Conservation (phyloP, 805 yeast genomes). For the Metschnikowia chrysomelidarum region DNA sequence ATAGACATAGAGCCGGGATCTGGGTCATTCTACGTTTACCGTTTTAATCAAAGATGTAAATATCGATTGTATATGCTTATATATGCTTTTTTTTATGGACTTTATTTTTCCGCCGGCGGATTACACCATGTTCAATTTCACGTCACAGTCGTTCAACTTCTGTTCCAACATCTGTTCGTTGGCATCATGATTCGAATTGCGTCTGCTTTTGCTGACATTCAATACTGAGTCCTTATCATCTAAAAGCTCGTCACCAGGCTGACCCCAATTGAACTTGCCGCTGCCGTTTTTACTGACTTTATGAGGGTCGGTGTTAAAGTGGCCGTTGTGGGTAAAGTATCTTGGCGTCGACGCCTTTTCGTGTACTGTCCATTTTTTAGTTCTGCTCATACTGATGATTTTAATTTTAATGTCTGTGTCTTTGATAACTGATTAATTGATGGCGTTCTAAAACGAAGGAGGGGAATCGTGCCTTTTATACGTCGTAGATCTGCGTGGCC, state of each 20-base stretch:
- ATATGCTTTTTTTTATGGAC: too few species aligned
- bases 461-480: too few species aligned
- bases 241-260: constrained; percentile 71
- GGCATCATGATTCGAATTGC: constrained; percentile 40
- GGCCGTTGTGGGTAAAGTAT: constrained; percentile 79
- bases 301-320: constrained; percentile 65
- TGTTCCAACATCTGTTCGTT: constrained; percentile 29
- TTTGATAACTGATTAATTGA: neutral
- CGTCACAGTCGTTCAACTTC: constrained; percentile 21
- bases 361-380: constrained; percentile 71
- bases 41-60: too few species aligned
- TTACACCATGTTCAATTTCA: constrained; percentile 7
- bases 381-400: constrained; percentile 61
- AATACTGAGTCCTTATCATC: constrained; percentile 56
- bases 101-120: too few species aligned
- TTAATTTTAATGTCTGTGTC: neutral
- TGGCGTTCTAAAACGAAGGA: too few species aligned
- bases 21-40: too few species aligned
- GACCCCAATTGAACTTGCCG: constrained; percentile 89
- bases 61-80: too few species aligned
- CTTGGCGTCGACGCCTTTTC: constrained; percentile 59
- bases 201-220: constrained; percentile 25
- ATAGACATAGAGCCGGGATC: too few species aligned
- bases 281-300: constrained; percentile 80
- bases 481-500: too few species aligned